Percentiles rank a stretch among this genome's conserved stretches.
Evolutionary conservation across 2,329 filamentous ascomycete genomes (phyloP).

Genomic region (Apiospora marii): DNA sequence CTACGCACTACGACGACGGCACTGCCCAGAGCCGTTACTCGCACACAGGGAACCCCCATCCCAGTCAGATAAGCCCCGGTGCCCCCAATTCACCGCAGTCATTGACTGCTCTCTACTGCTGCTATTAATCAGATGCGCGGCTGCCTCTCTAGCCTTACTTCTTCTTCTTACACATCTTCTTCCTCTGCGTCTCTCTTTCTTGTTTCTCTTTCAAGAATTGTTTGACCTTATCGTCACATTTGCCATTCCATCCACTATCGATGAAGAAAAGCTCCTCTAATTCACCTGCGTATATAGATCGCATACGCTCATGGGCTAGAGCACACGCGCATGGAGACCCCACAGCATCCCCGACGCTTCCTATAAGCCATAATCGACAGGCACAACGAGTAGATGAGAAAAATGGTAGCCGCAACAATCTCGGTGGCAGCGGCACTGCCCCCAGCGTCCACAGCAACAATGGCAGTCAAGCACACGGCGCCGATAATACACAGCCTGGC

Average conservation of each 20-base stretch:
- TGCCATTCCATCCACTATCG: slow-evolving; percentile 52
- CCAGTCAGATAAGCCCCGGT: slow-evolving; percentile 3
- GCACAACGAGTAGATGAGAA: slow-evolving; percentile 32
- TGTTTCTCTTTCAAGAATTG: not conserved
- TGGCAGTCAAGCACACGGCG: slow-evolving; percentile 33
- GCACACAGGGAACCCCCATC: slow-evolving; percentile 12
- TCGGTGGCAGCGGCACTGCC: slow-evolving; percentile 32
- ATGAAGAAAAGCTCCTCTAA: slow-evolving; percentile 68
- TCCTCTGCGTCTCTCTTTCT: slow-evolving; percentile 1
- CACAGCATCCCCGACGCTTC: slow-evolving; percentile 46
- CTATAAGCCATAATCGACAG: slow-evolving; percentile 44
- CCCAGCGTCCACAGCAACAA: slow-evolving; percentile 36
- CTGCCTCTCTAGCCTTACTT: slow-evolving; percentile 8
- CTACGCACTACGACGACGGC: not conserved
- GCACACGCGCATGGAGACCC: slow-evolving; percentile 63
- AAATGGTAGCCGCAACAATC: slow-evolving; percentile 32
- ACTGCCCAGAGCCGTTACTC: slow-evolving; percentile 5
- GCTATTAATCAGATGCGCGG: slow-evolving; percentile 21
- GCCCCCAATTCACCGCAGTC: not conserved
- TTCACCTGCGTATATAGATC: slow-evolving; percentile 59
- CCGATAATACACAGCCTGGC: slow-evolving; percentile 41
- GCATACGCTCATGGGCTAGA: slow-evolving; percentile 63
- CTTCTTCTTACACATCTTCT: not conserved
- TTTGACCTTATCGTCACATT: slow-evolving; percentile 40
- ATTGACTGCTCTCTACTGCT: not conserved